Conservation (phyloP, 129 eudicot genomes). For the Lactuca saligna region DNA sequence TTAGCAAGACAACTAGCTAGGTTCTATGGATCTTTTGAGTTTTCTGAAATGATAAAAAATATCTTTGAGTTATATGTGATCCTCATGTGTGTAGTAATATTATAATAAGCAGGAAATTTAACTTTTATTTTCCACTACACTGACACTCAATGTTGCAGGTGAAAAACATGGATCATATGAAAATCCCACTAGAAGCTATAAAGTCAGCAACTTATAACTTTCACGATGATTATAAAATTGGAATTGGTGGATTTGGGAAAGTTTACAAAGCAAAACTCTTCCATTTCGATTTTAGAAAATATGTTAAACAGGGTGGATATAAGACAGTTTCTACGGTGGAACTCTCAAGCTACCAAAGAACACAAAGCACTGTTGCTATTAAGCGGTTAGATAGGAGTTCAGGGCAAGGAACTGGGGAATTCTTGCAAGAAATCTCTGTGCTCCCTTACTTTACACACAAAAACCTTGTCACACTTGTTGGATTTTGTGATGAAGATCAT, state of each 20-base stretch:
- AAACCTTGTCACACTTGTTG: no score
- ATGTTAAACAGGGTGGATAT: neutral
- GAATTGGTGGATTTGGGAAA: constrained; percentile 32
- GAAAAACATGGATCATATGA: constrained; percentile 29
- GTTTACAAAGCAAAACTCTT: constrained; percentile 33
- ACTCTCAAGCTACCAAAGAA: constrained; percentile 17
- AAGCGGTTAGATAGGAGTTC: constrained; percentile 28
- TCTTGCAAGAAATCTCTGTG: constrained; percentile 32
- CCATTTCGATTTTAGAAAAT: constrained; percentile 30
- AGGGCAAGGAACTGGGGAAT: constrained; percentile 33
- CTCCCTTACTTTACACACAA: constrained; percentile 30
- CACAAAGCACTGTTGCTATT: constrained; percentile 23
- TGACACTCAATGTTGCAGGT: constrained; percentile 15
- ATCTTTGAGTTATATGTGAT: no score
- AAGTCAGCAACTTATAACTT: constrained; percentile 27
- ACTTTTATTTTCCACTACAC: neutral
- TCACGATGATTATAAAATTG: constrained; percentile 30
- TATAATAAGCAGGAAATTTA: no score
- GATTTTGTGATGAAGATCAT: neutral
- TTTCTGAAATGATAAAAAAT: no score
- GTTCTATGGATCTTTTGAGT: no score
- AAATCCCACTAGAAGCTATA: constrained; percentile 26
- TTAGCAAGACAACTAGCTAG: no score
- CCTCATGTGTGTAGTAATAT: no score
- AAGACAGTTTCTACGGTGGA: neutral